phyloP scores from a whole-genome alignment of 2,329 filamentous ascomycete genomes.

The Didymella segeticola region DNA sequence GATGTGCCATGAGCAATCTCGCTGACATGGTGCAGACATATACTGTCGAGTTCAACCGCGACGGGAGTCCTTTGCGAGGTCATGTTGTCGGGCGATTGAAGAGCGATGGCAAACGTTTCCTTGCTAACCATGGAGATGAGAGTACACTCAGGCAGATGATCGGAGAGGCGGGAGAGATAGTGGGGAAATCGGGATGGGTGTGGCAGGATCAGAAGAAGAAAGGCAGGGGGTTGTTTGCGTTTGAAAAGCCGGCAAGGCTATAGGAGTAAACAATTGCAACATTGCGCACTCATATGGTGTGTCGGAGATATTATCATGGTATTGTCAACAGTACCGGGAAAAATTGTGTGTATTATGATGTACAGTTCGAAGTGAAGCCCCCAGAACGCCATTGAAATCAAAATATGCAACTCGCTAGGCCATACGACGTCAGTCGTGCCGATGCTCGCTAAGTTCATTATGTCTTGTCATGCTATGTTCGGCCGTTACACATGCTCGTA shows the following conservation, averaged over 20 bases:
- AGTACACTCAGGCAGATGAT: conserved; percentile 56
- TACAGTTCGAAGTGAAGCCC: conserved; percentile 7
- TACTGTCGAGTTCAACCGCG: conserved; percentile 63
- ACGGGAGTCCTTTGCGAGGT: conserved; percentile 57
- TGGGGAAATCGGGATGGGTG: conserved; percentile 59
- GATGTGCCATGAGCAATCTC: not conserved
- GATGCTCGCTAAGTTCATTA: conserved; percentile 18
- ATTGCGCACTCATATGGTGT: not conserved
- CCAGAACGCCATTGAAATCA: conserved; percentile 1
- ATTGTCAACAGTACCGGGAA: not conserved
- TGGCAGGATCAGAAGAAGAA: conserved; percentile 36
- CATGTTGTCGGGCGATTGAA: conserved; percentile 62
- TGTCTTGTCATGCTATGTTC: conserved; percentile 17
- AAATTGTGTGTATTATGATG: conserved; percentile 2
- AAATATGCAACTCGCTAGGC: conserved; percentile 2
- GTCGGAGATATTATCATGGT: not conserved
- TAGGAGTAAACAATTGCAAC: not conserved
- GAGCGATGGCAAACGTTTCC: conserved; percentile 56
- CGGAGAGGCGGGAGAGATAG: conserved; percentile 53
- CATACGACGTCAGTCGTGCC: conserved; percentile 1
- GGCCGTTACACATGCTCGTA: conserved; percentile 16
- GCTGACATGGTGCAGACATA: conserved; percentile 58
- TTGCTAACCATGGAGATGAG: conserved; percentile 64
- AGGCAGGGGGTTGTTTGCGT: conserved; percentile 40
- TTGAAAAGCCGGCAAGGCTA: conserved; percentile 26